Base-by-base conservation (phyloP, 805 yeast species). In the Lachancea cidri region DNA sequence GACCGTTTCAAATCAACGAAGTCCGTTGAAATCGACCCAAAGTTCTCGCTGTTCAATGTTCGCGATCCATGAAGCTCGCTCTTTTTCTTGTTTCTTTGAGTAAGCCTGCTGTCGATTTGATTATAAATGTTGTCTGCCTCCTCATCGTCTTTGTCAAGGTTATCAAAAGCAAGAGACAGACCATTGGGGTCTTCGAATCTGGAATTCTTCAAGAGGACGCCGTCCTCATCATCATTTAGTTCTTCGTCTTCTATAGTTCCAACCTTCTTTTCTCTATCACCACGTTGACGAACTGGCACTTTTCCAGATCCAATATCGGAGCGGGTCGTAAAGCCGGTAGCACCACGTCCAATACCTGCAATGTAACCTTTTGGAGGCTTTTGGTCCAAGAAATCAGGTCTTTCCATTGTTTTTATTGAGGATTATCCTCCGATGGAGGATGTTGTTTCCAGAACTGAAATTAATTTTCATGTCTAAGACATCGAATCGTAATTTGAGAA, bases 321-420 rank as follows among this genome's bases (percentile, higher is more conserved):
- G 44, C 87, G 74, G 0, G 96, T 87, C 0, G 89, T 79, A 62
- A 93, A 89, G 4, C 97, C 98, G 1, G 86, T 76, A 1, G 97
- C 98, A 19, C 98, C 98, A 57, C 98, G 71, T 0, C 97, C 98
- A 5, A 88, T 64, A 18, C 98, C 98, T 3, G 98, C 83, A 31
- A 88, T 75, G 57, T 91, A 91, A 4, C 94, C 95, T 2, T 83
- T 76, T 0, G 98, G 98, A 1, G 98, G 83, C 46, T 79, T 79
- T 65, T 84, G 86, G 55, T 83, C 87, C 36, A 91, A 67, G 62
- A 93, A 93, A 4, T 77, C 67, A 45, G 73, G 74, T 42, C 78
- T 59, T 22, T 75, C 76, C 81, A 59, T 65, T 11, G 35, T 47
- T 22, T 7, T 22, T 22, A 11, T 22, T 22, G 27, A 22, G 11